phyloP scores from a whole-genome alignment of 305 asterid species.

The Fraxinus velutina region DNA sequence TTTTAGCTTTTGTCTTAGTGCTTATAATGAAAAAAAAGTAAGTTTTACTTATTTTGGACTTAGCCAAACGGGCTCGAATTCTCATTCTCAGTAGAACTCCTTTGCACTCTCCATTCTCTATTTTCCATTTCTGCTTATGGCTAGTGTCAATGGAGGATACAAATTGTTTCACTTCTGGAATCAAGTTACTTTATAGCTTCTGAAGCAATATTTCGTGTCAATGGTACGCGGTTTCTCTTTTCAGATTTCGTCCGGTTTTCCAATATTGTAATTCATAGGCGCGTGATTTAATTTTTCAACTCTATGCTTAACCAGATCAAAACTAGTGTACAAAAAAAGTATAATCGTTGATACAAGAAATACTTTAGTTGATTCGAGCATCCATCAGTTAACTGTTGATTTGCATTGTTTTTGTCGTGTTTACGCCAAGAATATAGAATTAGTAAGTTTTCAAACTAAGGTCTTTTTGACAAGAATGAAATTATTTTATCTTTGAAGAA shows the following conservation, averaged over 20 bases:
- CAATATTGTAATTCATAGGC: neutral
- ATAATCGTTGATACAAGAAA: neutral
- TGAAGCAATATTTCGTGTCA: neutral
- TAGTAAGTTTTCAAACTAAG: neutral
- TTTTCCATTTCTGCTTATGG: neutral
- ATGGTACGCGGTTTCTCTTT: neutral
- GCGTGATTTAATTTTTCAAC: neutral
- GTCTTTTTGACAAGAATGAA: neutral
- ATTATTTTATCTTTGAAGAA: neutral
- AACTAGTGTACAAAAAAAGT: neutral
- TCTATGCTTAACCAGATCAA: neutral
- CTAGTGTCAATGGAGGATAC: neutral
- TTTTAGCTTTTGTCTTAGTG: neutral
- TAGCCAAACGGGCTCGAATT: neutral
- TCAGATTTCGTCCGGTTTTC: neutral
- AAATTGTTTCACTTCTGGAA: neutral
- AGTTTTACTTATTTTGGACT: neutral
- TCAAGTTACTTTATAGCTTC: neutral
- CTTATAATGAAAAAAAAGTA: neutral
- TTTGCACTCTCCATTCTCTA: neutral
- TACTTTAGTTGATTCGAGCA: neutral
- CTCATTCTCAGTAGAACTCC: neutral
- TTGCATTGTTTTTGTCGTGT: neutral
- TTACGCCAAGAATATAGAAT: neutral
- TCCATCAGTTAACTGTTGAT: neutral